Conservation (phyloP, 805 yeast genomes). For the Ogataea pini region DNA sequence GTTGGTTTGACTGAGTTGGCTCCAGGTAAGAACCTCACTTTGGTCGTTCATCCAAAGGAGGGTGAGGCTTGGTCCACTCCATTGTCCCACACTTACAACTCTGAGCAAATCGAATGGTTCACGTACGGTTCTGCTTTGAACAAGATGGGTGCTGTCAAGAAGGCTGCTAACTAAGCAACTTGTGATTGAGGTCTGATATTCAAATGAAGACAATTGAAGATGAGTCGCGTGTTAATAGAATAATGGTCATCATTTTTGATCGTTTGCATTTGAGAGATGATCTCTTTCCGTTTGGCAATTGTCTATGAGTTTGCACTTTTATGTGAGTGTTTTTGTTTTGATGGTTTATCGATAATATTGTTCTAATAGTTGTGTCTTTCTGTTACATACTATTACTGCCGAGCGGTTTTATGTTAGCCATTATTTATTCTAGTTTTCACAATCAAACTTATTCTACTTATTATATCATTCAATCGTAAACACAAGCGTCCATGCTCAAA, state of each 20-base stretch:
- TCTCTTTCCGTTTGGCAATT: background rate
- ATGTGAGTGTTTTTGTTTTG: conserved; percentile 5
- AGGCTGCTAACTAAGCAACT: conserved; percentile 15
- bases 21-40: conserved; percentile 86
- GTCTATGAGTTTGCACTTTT: conserved; percentile 1
- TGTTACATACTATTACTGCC: background rate
- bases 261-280: background rate
- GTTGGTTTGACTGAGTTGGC: conserved; percentile 81
- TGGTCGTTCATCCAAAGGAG: conserved; percentile 71
- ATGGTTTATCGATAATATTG: background rate
- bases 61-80: conserved; percentile 87
- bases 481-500: conserved; percentile 16
- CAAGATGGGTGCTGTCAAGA: conserved; percentile 56
- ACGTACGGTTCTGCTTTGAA: conserved; percentile 98
- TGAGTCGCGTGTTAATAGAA: conserved; percentile 18
- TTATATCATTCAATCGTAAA: conserved; percentile 12
- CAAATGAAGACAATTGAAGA: background rate
- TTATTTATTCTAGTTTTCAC: conserved; percentile 11
- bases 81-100: conserved; percentile 94
- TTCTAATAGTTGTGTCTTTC: background rate
- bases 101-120: conserved; percentile 98
- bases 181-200: background rate
- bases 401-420: conserved; percentile 7
- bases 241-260: conserved; percentile 8
- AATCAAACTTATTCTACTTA: conserved; percentile 9